These are phyloP conservation scores for Bjerkandera adusta DNA, from an alignment of 1,284 basidiomycete genomes.

Conservation along the genomic window DNA sequence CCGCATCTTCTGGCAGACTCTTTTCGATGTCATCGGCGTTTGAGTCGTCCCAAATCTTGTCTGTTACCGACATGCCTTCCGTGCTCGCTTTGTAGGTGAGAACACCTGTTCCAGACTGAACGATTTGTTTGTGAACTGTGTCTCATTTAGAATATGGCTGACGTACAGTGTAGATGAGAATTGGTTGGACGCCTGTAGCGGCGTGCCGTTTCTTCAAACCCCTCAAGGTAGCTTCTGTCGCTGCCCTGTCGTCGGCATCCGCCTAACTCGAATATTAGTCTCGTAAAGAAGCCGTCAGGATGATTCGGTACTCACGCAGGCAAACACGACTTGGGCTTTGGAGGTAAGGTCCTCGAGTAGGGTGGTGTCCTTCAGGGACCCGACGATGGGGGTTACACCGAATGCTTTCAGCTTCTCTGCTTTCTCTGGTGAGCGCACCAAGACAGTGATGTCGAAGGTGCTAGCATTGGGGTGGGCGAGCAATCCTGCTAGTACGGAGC, in stretches of 20 bases:
- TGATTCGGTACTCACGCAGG: conserved; percentile 17
- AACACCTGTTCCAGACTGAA: conserved; percentile 37
- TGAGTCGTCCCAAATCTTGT: conserved; percentile 35
- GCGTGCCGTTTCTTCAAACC: conserved; percentile 44
- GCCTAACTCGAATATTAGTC: conserved; percentile 29
- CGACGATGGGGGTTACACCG: conserved; percentile 36
- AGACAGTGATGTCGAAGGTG: conserved; percentile 36
- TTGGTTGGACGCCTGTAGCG: conserved; percentile 38
- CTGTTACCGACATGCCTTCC: conserved; percentile 27
- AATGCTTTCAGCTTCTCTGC: conserved; percentile 36
- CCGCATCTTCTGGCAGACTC: conserved; percentile 27
- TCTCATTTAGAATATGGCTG: not conserved
- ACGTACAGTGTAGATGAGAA: conserved; percentile 45
- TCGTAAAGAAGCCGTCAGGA: not conserved
- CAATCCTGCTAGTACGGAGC: conserved; percentile 38
- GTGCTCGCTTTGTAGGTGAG: conserved; percentile 17
- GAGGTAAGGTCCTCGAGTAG: conserved; percentile 22
- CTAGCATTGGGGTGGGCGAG: conserved; percentile 34
- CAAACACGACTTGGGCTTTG: conserved; percentile 26
- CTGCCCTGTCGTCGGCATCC: conserved; percentile 38
- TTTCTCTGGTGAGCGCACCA: conserved; percentile 41
- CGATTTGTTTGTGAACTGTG: not conserved
- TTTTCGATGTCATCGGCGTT: conserved; percentile 34
- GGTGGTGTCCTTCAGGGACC: conserved; percentile 37
- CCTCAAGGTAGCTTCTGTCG: conserved; percentile 40